Evolutionary conservation across 2,329 filamentous ascomycete genomes (phyloP), one percentile per base, ranked within the genome.

Genomic region (Alternaria conjuncta): DNA sequence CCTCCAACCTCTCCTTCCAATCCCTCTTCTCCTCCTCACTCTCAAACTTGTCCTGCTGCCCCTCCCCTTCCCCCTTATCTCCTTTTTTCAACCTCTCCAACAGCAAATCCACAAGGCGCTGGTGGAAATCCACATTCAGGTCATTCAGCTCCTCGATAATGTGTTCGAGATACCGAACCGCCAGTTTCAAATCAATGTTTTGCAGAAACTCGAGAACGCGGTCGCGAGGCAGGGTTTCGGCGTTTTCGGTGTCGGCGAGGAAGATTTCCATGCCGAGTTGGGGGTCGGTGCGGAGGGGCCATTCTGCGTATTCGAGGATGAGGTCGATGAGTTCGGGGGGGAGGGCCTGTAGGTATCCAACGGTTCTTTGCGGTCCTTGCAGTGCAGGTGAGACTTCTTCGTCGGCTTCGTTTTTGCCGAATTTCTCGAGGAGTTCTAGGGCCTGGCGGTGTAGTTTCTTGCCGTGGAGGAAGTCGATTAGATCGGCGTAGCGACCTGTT

Each of bases 391-490:
- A 75, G 8, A 82, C 78, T 54, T 83, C 76, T 26, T 83, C 80
- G 21, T 82, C 82, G 2, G 81, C 82, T 61, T 84, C 81, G 45
- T 82, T 82, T 64, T 81, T 87, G 18, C 95, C 95, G 71, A 97
- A 97, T 67, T 90, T 91, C 70, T 88, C 87, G 1, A 99, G 85
- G 28, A 97, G 83, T 68, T 93, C 91, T 18, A 99, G 82, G 0
- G 96, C 95, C 75, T 96, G 90, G 18, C 90, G 89, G 80, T 99
- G 96, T 44, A 98, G 86, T 78, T 91, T 94, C 82, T 99, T 99
- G 67, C 96, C 96, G 73, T 96, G 93, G 70, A 98, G 90, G 77
- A 99, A 99, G 78, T 98, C 95, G n/a, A 99, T 94, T 2, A 99
- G 84, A 81, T 98, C 95, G 55, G 91, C 95, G 80, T 97, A 97